phyloP scores from a whole-genome alignment of 805 yeast species.

The Barnettozyma sucrosica region DNA sequence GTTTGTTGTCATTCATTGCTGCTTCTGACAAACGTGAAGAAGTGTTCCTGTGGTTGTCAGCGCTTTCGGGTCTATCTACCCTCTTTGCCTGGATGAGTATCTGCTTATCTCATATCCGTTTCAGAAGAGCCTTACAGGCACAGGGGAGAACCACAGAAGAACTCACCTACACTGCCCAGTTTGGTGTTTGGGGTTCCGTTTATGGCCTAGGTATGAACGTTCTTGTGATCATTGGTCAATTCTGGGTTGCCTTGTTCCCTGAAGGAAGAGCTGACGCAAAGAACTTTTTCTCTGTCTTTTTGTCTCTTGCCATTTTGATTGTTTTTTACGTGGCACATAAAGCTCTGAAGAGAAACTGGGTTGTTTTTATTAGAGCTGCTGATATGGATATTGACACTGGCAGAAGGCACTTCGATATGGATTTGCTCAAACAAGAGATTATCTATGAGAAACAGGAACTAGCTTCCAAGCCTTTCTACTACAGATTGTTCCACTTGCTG shows the following conservation, averaged over 20 bases:
- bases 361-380: conserved; percentile 34
- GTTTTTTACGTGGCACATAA: conserved; percentile 55
- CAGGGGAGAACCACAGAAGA: conserved; percentile 64
- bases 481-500: conserved; percentile 40
- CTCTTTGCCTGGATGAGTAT: conserved; percentile 61
- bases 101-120: conserved; percentile 53
- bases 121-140: conserved; percentile 54
- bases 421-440: conserved; percentile 48
- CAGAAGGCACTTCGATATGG: conserved; percentile 54
- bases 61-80: conserved; percentile 57
- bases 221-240: conserved; percentile 65
- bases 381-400: conserved; percentile 60
- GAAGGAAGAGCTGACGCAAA: conserved; percentile 46
- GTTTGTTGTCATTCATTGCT: conserved; percentile 52
- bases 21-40: conserved; percentile 46
- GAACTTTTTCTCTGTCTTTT: conserved; percentile 58
- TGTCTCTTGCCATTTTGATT: conserved; percentile 59
- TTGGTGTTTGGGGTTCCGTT: conserved; percentile 63
- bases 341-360: conserved; percentile 41
- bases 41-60: conserved; percentile 60
- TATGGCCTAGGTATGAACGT: conserved; percentile 54
- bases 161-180: conserved; percentile 58
- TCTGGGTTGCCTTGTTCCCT: conserved; percentile 80
- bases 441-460: conserved; percentile 51
- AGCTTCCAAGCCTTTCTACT: conserved; percentile 41